Conservation (phyloP, 2,329 filamentous ascomycete species). For the Alternaria arbusti region DNA sequence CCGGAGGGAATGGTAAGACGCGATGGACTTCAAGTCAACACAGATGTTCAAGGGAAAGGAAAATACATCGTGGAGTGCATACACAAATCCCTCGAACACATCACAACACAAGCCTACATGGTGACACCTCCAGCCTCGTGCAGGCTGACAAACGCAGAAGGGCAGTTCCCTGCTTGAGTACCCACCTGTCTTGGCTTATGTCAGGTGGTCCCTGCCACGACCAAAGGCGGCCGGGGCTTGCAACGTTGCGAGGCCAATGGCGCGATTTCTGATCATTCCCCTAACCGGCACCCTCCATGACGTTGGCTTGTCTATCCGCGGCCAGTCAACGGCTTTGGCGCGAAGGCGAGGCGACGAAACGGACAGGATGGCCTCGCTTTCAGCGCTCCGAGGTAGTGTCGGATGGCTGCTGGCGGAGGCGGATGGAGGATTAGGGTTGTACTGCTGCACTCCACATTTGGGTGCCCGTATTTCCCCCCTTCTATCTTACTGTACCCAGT, state of each 20-base stretch:
- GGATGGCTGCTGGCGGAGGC: background rate
- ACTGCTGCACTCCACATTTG: slow-evolving; percentile 3
- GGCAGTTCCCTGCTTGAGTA: background rate
- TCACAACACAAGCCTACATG: background rate
- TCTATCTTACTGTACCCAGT: background rate
- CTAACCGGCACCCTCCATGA: slow-evolving; percentile 36
- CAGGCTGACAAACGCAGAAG: background rate
- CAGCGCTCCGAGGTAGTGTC: background rate
- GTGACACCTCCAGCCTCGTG: background rate
- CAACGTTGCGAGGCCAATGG: slow-evolving; percentile 21
- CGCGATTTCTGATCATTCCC: slow-evolving; percentile 37
- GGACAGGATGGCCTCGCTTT: background rate
- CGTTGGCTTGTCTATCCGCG: slow-evolving; percentile 22
- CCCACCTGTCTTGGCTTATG: slow-evolving; percentile 9
- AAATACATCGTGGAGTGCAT: background rate
- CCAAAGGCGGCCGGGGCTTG: slow-evolving; percentile 28
- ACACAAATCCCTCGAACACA: background rate
- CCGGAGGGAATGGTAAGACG: background rate
- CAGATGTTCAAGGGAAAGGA: background rate
- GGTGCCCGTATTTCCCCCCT: background rate
- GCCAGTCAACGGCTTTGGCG: slow-evolving; percentile 5
- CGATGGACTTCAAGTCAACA: background rate
- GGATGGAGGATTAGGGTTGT: background rate
- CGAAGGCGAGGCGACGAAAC: background rate
- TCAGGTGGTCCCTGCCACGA: slow-evolving; percentile 2